Percentiles rank a stretch among this genome's conserved stretches.
Conservation (phyloP, 164 flowering plant genomes). For the Cinnamomum micranthum region DNA sequence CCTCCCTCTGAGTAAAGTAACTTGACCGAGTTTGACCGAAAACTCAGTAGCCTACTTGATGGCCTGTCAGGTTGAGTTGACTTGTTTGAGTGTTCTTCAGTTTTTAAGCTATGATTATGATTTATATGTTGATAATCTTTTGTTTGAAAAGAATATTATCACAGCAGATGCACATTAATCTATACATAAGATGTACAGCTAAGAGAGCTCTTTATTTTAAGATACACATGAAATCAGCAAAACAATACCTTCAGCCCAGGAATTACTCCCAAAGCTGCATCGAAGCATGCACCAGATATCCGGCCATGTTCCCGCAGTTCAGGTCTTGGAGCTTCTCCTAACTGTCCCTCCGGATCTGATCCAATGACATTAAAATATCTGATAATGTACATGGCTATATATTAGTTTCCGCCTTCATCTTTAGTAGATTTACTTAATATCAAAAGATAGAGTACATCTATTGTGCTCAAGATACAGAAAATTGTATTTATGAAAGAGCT, state of each 20-base stretch:
- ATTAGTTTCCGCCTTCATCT: not conserved
- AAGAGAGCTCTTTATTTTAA: not conserved
- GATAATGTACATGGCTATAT: conserved; percentile 7
- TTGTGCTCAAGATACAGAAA: conserved; percentile 84
- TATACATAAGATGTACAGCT: not conserved
- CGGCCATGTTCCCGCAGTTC: conserved; percentile 97
- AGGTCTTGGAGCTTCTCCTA: conserved; percentile 97
- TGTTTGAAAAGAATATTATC: no score
- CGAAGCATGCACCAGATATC: conserved; percentile 98
- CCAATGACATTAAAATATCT: conserved; percentile 99
- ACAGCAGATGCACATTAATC: not conserved
- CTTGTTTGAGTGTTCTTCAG: no score
- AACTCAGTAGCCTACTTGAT: no score
- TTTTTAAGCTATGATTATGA: no score
- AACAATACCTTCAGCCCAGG: conserved; percentile 73
- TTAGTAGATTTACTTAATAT: not conserved
- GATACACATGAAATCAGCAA: not conserved
- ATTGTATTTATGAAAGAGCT: not conserved
- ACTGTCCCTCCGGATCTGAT: conserved; percentile 92
- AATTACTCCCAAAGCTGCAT: conserved; percentile 83
- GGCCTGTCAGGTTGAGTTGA: no score
- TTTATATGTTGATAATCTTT: not conserved
- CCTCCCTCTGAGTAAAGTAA: no score
- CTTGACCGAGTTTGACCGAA: no score
- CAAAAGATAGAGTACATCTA: conserved; percentile 53